Evolutionary conservation across 225 moss, liverwort and hornwort genomes (phyloP).

Genomic region (Marchantia paleacea): DNA sequence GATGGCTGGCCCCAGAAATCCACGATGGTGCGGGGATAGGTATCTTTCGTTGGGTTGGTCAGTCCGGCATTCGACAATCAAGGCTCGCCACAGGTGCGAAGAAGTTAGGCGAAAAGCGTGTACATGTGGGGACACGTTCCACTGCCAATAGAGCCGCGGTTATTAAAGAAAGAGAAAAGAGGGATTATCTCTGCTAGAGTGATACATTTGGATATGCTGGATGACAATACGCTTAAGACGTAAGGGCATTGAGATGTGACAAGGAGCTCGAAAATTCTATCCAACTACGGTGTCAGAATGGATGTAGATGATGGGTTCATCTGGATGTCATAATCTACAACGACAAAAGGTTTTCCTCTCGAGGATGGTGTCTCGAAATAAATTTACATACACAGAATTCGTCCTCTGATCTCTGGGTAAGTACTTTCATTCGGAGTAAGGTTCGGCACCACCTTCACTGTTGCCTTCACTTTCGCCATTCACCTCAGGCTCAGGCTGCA

Average conservation of each 20-base stretch:
- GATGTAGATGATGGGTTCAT: not conserved
- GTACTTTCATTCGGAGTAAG: not conserved
- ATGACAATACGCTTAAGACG: not conserved
- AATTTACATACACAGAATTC: not conserved
- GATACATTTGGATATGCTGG: not conserved
- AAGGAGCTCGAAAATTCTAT: not conserved
- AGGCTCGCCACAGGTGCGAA: not conserved
- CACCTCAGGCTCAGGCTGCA: not conserved
- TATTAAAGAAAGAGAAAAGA: not conserved
- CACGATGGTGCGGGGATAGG: too few species aligned
- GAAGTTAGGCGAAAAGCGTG: not conserved
- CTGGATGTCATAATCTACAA: not conserved
- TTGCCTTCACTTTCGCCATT: not conserved
- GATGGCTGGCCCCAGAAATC: too few species aligned
- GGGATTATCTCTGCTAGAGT: not conserved
- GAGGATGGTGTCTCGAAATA: not conserved
- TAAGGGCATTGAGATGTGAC: not conserved
- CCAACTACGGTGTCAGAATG: not conserved
- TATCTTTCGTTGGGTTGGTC: not conserved
- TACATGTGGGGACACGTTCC: not conserved
- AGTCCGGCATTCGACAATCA: not conserved
- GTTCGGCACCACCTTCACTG: not conserved
- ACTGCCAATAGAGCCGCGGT: not conserved
- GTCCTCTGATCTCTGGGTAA: not conserved
- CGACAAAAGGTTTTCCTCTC: not conserved